A percentile compares a stretch with the other conserved stretches of the same genome.
phyloP scores from a whole-genome alignment of 2,329 filamentous ascomycete species.

The Diaporthe sp. region DNA sequence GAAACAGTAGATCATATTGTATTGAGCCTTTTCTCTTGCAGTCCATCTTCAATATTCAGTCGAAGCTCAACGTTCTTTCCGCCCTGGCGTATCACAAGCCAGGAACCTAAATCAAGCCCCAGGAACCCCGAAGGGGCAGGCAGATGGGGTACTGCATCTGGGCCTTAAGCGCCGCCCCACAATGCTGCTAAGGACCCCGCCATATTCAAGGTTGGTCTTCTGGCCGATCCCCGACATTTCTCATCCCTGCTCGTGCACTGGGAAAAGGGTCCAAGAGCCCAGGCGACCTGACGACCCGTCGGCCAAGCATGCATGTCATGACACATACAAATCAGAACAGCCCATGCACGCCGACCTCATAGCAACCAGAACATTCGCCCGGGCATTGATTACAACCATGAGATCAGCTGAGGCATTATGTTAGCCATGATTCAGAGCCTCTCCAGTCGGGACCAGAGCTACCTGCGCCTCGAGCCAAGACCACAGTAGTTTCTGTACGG shows the following conservation, averaged over 20 bases:
- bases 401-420: background rate
- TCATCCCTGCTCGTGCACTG: conserved; percentile 17
- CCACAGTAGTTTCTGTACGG: background rate
- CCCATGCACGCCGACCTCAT: background rate
- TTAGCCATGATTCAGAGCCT: background rate
- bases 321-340: background rate
- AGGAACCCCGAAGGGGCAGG: background rate
- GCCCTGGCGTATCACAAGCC: conserved; percentile 16
- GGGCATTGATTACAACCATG: background rate
- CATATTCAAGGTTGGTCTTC: background rate
- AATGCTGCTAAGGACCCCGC: background rate
- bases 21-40: background rate
- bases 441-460: background rate
- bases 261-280: conserved; percentile 4
- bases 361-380: background rate
- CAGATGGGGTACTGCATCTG: conserved; percentile 6
- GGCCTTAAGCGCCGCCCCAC: conserved; percentile 26
- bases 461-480: background rate
- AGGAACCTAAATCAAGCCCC: conserved; percentile 4
- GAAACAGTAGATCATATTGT: background rate
- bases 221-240: conserved; percentile 16
- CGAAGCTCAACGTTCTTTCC: background rate
- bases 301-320: conserved; percentile 14
- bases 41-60: background rate
- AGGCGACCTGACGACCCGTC: background rate